A percentile compares a stretch with the other conserved stretches of the same genome.
Conservation (phyloP, 371 early-diverging fungal genomes). For the Capniomyces stellatus region DNA sequence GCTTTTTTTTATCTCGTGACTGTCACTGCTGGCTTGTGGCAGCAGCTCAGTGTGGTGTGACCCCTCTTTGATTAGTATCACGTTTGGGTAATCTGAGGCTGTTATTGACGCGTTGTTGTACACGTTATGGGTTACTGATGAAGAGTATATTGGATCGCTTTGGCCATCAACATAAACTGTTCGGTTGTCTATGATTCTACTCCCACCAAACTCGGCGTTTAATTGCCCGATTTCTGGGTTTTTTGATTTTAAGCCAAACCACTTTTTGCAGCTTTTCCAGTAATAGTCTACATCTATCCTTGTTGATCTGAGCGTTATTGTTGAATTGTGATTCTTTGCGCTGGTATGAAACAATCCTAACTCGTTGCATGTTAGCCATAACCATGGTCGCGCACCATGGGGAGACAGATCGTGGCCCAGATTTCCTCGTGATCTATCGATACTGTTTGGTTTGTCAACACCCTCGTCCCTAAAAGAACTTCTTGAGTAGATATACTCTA, state of each 20-base stretch:
- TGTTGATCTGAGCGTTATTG: neutral
- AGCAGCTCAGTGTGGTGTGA: neutral
- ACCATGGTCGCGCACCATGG: neutral
- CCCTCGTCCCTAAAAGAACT: neutral
- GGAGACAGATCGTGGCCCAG: neutral
- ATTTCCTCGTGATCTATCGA: neutral
- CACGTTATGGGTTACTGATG: neutral
- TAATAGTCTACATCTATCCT: neutral
- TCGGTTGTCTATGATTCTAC: neutral
- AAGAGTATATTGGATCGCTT: neutral
- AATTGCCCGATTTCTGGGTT: neutral
- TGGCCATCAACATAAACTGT: neutral
- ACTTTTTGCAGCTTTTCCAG: neutral
- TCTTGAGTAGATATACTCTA: neutral
- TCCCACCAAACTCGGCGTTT: neutral
- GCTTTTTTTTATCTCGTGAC: neutral
- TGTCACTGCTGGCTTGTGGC: neutral
- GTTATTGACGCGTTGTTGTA: neutral
- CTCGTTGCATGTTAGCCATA: constrained; percentile 3
- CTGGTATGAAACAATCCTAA: neutral
- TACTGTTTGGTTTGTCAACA: neutral
- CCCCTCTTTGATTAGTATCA: neutral
- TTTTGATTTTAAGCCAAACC: neutral
- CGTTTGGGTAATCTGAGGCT: neutral
- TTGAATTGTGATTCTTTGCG: neutral